Base-by-base conservation (phyloP, 176 grass and related monocot species). In the Oryza longistaminata region DNA sequence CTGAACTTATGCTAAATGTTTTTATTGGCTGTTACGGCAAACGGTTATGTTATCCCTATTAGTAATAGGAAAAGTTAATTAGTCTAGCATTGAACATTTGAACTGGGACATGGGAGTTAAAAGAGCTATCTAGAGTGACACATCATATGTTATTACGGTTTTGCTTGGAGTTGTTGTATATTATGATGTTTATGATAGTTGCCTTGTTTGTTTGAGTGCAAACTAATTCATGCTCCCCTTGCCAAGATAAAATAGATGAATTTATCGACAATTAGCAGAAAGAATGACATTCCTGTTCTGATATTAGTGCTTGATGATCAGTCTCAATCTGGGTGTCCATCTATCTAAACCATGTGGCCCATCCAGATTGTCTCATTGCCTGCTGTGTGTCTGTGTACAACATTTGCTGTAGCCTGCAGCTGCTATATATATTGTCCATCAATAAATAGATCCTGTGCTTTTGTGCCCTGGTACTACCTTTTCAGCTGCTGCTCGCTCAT, bases 401-500 rank as follows among this genome's bases (percentile, higher is more conserved):
- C 39, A 40, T 75, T 75, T 29, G 78, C 55, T 52, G 78, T 65
- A 66, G 52, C 83, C 55, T 52, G 78, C 65, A 77, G 65, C 83
- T 4, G 61, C 60, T 80, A 40, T 68, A 61, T 68, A 43, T 37
- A 31, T 64, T 44, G 22, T 39, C 15, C 35, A 76, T 76, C 45
- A 76, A 76, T 77, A 78, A 66, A 85, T 42, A 21, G 53, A 58
- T 58, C 21, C 71, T 70, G 26, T 48, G 35, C 19, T 2, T 49
- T 55, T 44, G 52, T 43, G 42, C 9, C 60, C 29, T 66, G 13
- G 8, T 26, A 12, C 15, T 3, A 70, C 46, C 71, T 82, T 87
- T 87, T 82, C 75, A 84, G 68, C 75, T 74, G 68, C 75, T 74
- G 68, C 68, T 55, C 75, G 60, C 75, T 64, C 27, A 78, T 70